A percentile compares a stretch with the other conserved stretches of the same genome.
phyloP scores from a whole-genome alignment of 192 early-diverging fungal genomes.

The Chytriomyces hyalinus region DNA sequence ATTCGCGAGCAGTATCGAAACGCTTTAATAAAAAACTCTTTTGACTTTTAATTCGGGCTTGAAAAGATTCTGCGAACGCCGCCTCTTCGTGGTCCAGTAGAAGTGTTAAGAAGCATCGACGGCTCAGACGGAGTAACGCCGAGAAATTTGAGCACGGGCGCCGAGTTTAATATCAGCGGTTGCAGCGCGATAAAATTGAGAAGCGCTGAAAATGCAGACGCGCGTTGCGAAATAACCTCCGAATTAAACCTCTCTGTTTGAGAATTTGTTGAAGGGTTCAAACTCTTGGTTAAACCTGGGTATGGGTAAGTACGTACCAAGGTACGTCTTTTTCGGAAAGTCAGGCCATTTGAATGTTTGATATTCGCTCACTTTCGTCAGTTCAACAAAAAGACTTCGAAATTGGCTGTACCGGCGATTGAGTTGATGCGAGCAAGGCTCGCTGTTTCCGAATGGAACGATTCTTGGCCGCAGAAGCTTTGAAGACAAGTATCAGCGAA shows the following conservation, averaged over 20 bases:
- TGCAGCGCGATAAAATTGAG: constrained; percentile 37
- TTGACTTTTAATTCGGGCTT: not conserved
- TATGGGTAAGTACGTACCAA: not conserved
- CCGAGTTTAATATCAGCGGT: constrained; percentile 26
- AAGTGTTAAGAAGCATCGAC: too few species aligned
- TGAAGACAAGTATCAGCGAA: not conserved
- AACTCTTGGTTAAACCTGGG: too few species aligned
- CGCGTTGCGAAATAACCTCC: constrained; percentile 14
- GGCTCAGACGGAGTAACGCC: not conserved
- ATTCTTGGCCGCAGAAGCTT: constrained; percentile 23
- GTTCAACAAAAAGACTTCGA: not conserved
- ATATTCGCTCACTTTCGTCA: not conserved
- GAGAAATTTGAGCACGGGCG: constrained; percentile 31
- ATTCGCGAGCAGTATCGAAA: constrained; percentile 8
- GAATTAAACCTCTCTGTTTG: constrained; percentile 12
- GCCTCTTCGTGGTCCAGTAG: not conserved
- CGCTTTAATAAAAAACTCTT: too few species aligned
- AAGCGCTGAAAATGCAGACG: constrained; percentile 30
- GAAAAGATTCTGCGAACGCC: not conserved
- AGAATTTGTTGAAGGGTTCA: too few species aligned
- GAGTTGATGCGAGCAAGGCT: not conserved
- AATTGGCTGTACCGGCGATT: constrained; percentile 19
- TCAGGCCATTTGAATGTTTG: constrained; percentile 15
- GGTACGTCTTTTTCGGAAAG: constrained; percentile 7
- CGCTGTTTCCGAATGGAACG: not conserved